Base-by-base conservation (phyloP, 306 rosid species). In the Ziziphus jujuba region DNA sequence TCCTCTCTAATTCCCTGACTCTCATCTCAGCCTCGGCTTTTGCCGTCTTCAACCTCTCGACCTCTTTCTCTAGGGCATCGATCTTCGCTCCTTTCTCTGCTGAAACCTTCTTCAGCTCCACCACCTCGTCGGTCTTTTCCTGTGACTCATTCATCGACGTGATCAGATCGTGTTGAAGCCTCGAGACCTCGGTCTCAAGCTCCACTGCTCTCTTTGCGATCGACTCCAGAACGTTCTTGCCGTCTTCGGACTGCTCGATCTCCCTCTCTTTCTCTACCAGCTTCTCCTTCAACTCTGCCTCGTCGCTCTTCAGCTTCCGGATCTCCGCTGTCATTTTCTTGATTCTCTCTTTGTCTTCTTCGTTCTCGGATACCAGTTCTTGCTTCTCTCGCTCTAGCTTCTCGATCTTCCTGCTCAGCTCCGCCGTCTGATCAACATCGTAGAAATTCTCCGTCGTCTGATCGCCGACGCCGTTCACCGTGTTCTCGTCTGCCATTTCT, bases 1-100 rank as follows among this genome's bases (percentile, higher is more conserved):
- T 90, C 85, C 81, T 93, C 90, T 93, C 99, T 81, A 90, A 83
- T 59, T 93, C 99, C 83, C 81, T 88, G 56, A 77, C 62, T 57
- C 76, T 86, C 80, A 28, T 80, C 53, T 83, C 97, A 56, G 67
- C 70, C 71, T 85, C 97, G 0, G 59, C 66, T 56, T 84, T 88
- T 20, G 62, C 69, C 56, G 77, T 71, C 83, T 76, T 95, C 77
- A 87, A 69, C 7, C 31, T 62, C 25, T 70, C 87, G 12, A 88
- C n/a, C 83, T 82, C 96, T 48, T 52, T 80, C 76, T 88, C 91
- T 49, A 93, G 65, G 23, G 63, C 4, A 49, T 73, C 87, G 54
- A 80, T 79, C 74, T 36, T 83, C 56, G 53, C 83, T 43, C 69
- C 90, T 50, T 81, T 90, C 72, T 83, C 91, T 1, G 17, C 77